Evolutionary conservation across 2,329 filamentous ascomycete species (phyloP).

Genomic region (Apiospora koreana): DNA sequence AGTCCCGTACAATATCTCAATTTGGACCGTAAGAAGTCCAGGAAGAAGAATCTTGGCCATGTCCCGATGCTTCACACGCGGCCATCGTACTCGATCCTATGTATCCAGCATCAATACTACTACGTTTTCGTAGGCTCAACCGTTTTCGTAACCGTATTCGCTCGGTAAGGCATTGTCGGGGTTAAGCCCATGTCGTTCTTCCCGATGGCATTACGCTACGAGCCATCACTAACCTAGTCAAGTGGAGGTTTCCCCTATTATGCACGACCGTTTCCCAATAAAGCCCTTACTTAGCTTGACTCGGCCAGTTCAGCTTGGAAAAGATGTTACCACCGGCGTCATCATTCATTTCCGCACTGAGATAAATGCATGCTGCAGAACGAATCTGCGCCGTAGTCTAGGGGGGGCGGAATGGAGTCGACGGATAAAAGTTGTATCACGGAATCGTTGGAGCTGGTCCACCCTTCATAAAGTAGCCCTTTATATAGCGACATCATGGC

Average conservation of each 20-base stretch:
- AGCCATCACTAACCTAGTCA: background rate
- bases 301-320: background rate
- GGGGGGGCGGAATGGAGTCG: background rate
- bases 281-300: background rate
- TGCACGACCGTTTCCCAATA: background rate
- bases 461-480: background rate
- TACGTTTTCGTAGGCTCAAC: background rate
- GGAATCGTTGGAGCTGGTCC: background rate
- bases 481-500: background rate
- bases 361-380: background rate
- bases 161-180: background rate
- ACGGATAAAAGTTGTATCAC: background rate
- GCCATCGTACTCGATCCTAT: background rate
- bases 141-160: conserved; percentile 3
- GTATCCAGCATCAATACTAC: too few relatives aligned
- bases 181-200: background rate
- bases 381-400: background rate
- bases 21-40: too few relatives aligned
- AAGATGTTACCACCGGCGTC: background rate
- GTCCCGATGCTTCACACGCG: background rate
- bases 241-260: background rate
- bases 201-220: too few relatives aligned
- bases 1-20: too few relatives aligned
- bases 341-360: background rate
- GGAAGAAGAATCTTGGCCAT: background rate